Percentiles rank a stretch among this genome's conserved stretches.
Conservation (phyloP, 768 basidiomycete genomes). For the Omphalotus guepiniiformis region DNA sequence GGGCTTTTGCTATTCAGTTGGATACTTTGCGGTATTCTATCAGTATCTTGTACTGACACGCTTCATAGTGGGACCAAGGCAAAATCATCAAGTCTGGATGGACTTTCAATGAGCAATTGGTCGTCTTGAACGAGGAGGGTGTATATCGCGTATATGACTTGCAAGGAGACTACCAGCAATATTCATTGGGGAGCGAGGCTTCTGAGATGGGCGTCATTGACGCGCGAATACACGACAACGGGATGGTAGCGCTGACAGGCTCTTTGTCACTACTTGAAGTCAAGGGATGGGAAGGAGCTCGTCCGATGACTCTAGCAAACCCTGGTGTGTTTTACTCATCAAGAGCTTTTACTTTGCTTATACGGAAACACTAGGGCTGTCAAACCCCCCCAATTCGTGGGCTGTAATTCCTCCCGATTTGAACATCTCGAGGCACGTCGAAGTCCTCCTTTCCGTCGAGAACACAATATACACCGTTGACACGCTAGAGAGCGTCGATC, state of each 20-base stretch:
- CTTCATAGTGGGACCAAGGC: conserved; percentile 81
- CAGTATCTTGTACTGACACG: conserved; percentile 5
- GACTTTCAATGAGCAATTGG: conserved; percentile 77
- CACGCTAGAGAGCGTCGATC: conserved; percentile 85
- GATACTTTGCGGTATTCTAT: conserved; percentile 29
- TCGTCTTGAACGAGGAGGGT: conserved; percentile 89
- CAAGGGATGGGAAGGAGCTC: conserved; percentile 81
- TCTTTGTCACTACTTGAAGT: conserved; percentile 77
- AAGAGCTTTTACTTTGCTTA: neutral
- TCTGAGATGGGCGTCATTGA: conserved; percentile 80
- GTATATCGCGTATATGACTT: conserved; percentile 86
- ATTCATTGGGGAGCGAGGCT: conserved; percentile 79
- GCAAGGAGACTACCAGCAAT: conserved; percentile 81
- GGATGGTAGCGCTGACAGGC: conserved; percentile 81
- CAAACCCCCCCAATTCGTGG: conserved; percentile 81
- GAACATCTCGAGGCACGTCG: conserved; percentile 85
- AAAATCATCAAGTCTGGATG: conserved; percentile 81
- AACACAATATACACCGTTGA: conserved; percentile 82
- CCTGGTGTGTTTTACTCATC: conserved; percentile 50
- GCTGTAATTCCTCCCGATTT: conserved; percentile 85
- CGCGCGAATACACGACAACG: conserved; percentile 81
- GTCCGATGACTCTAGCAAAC: conserved; percentile 68
- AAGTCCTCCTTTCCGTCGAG: conserved; percentile 81
- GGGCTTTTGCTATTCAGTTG: conserved; percentile 65
- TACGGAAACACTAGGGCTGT: conserved; percentile 48